Evolutionary conservation across 169 alveolate species (phyloP).

Genomic region (Theileria luwenshuni): DNA sequence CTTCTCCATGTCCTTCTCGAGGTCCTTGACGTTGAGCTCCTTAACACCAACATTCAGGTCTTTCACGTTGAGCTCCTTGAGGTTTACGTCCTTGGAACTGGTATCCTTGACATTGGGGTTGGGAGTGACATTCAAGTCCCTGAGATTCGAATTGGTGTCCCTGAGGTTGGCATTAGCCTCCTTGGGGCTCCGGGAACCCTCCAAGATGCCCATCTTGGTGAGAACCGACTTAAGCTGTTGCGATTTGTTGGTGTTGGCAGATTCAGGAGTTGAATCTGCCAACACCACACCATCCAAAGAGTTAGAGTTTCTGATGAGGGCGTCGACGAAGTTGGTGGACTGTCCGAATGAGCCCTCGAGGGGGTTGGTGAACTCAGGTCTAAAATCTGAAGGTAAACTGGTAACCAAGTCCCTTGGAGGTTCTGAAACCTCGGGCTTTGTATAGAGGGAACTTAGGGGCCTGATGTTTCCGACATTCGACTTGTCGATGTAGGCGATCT

Average conservation of each 20-base stretch:
- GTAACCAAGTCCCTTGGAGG: background rate
- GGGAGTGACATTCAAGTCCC: background rate
- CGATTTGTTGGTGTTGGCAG: slow-evolving; percentile 5
- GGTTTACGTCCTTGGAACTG: background rate
- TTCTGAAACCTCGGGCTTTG: slow-evolving; percentile 7
- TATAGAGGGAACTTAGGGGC: slow-evolving; percentile 1
- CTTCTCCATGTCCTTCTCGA: slow-evolving; percentile 6
- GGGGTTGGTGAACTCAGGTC: background rate
- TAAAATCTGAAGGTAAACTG: background rate
- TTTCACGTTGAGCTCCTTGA: no score
- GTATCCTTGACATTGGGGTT: background rate
- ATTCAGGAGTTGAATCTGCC: background rate
- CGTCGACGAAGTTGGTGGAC: slow-evolving; percentile 17
- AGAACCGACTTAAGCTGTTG: slow-evolving; percentile 39
- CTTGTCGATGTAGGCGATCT: slow-evolving; percentile 11
- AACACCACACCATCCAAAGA: slow-evolving; percentile 7
- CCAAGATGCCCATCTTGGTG: slow-evolving; percentile 36
- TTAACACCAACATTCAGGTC: no score
- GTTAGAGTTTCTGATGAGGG: slow-evolving; percentile 22
- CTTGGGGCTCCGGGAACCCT: background rate
- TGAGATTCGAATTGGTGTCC: slow-evolving; percentile 8
- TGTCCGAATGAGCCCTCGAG: background rate
- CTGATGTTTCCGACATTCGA: slow-evolving; percentile 14
- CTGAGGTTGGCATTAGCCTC: background rate
- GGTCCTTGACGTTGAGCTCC: background rate